phyloP scores from a whole-genome alignment of 2,329 filamentous ascomycete species.

The Colletotrichum sp. region DNA sequence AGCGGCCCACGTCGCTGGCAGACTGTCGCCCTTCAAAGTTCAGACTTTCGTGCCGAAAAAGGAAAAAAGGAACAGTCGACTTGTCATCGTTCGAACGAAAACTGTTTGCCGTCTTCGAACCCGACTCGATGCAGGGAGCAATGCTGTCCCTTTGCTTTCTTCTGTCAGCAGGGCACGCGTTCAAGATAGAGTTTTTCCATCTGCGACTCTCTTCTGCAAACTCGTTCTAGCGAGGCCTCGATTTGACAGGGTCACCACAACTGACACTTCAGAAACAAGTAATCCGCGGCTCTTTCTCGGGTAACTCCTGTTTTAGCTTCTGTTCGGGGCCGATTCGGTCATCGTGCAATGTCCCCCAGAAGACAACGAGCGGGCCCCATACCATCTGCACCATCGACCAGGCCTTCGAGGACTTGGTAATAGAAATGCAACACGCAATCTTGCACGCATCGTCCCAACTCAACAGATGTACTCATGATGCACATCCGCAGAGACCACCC shows the following conservation, averaged over 20 bases:
- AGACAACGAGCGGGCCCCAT: not conserved
- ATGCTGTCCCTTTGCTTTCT: not conserved
- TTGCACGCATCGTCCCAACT: not conserved
- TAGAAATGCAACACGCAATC: not conserved
- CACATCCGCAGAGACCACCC: not conserved
- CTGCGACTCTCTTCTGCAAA: not conserved
- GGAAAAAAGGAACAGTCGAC: not conserved
- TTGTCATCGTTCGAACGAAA: not conserved
- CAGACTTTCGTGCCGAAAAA: not conserved
- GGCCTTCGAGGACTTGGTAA: not conserved
- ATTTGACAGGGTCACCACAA: not conserved
- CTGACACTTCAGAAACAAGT: not conserved
- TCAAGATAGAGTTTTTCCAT: not conserved
- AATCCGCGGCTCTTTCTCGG: not conserved
- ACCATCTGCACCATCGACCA: not conserved
- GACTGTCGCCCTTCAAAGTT: not conserved
- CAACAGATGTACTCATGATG: not conserved
- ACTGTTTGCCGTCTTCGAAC: not conserved
- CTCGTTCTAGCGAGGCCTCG: not conserved
- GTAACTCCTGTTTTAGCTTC: not conserved
- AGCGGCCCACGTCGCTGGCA: not conserved
- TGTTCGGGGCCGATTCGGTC: not conserved
- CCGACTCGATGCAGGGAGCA: not conserved
- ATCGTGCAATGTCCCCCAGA: not conserved
- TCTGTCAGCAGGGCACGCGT: not conserved